Evolutionary conservation across 2,329 filamentous ascomycete genomes (phyloP).

Genomic region (Xylariaceae sp.): DNA sequence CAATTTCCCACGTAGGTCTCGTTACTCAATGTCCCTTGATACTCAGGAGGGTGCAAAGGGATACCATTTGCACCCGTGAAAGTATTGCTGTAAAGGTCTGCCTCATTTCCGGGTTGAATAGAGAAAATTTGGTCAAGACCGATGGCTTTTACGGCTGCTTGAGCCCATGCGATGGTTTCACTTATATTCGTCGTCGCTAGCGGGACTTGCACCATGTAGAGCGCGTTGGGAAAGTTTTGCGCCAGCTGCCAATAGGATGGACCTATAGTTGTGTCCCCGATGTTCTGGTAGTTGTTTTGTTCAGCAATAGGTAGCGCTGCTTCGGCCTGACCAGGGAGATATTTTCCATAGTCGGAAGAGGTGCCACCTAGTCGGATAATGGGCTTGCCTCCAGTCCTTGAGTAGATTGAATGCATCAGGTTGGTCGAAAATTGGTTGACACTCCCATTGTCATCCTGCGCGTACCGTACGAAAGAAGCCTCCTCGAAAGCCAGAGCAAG

Average conservation of each 20-base stretch:
- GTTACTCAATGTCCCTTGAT: conserved; percentile 32
- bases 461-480: conserved; percentile 33
- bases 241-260: conserved; percentile 33
- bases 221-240: conserved; percentile 30
- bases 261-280: conserved; percentile 34
- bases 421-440: conserved; percentile 33
- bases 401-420: conserved; percentile 32
- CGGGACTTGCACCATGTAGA: conserved; percentile 35
- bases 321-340: conserved; percentile 29
- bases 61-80: conserved; percentile 24
- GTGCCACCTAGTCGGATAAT: conserved; percentile 36
- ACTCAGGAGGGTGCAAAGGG: conserved; percentile 31
- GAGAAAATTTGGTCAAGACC: conserved; percentile 33
- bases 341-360: conserved; percentile 34
- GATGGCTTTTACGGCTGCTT: conserved; percentile 27
- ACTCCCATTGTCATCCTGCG: conserved; percentile 29
- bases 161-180: conserved; percentile 33
- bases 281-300: conserved; percentile 32
- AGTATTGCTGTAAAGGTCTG: conserved; percentile 31
- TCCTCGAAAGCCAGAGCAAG: conserved; percentile 33
- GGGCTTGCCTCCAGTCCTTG: conserved; percentile 32
- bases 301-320: conserved; percentile 32
- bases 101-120: conserved; percentile 35
- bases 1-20: conserved; percentile 35
- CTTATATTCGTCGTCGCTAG: conserved; percentile 34